Evolutionary conservation across 108 stramenopile genomes (phyloP).

Genomic region (Craspedostauros australis): DNA sequence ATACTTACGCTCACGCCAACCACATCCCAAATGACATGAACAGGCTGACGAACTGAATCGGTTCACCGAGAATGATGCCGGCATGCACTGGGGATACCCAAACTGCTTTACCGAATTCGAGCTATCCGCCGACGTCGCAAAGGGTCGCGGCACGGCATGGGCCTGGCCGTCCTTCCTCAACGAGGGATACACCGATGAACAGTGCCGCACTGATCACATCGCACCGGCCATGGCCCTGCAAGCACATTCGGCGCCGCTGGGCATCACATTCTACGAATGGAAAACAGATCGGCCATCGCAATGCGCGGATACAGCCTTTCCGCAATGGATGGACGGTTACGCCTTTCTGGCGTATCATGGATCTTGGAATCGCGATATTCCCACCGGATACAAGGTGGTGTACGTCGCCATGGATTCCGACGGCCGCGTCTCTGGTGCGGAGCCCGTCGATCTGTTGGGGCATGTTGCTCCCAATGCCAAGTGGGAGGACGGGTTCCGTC

Average conservation of each 20-base stretch:
- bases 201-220: constrained; percentile 47
- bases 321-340: constrained; percentile 50
- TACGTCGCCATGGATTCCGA: constrained; percentile 50
- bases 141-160: constrained; percentile 51
- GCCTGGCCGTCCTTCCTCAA: constrained; percentile 57
- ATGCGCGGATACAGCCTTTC: constrained; percentile 34
- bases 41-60: constrained; percentile 67
- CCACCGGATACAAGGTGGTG: constrained; percentile 74
- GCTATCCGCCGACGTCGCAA: constrained; percentile 27
- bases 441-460: constrained; percentile 47
- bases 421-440: constrained; percentile 28
- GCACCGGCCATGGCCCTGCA: constrained; percentile 52
- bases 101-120: constrained; percentile 71
- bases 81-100: constrained; percentile 63
- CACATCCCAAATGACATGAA: neutral
- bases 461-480: constrained; percentile 40
- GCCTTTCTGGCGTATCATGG: constrained; percentile 75
- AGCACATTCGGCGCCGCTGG: constrained; percentile 68
- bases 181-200: constrained; percentile 42
- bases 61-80: constrained; percentile 44
- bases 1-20: too few relatives aligned
- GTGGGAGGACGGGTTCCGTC: constrained; percentile 56
- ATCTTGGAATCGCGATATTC: constrained; percentile 66
- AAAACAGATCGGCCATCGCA: constrained; percentile 12
- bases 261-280: constrained; percentile 67